Base-by-base conservation (phyloP, 176 grass and related monocot genomes). In the Phyllostachys edulis region DNA sequence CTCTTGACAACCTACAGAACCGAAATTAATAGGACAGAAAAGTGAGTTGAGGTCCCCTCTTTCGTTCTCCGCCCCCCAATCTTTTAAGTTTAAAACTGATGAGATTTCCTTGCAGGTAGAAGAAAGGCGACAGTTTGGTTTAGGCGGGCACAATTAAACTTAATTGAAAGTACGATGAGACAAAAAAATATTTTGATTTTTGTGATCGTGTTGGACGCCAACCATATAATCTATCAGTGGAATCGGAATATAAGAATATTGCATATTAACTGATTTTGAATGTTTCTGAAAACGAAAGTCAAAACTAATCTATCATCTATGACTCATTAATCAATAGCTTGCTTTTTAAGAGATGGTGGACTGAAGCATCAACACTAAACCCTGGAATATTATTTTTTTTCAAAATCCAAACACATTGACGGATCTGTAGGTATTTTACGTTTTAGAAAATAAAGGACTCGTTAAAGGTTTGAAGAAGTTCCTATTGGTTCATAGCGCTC, bases 1-100 rank as follows among this genome's bases (percentile, higher is more conserved):
- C 44, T 71, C 65, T 71, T 46, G 55, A 85, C 78, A 90, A 65
- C 37, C 16, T 59, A 39, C 49, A 63, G 7, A 29, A 56, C 3
- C 72, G 57, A 57, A 82, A 63, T 61, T 76, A 63, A 54, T 81
- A 26, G 42, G 47, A n/a, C 20, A 80, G 17, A 80, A 73, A 85
- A 75, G 34, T 70, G 38, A 63, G 51, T 32, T 55, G 49, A 67
- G 59, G 74, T 24, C 39, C 69, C 21, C 36, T 18, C 46, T 52
- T 67, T 84, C 11, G 61, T 71, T 36, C 24, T 57, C 18, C 14
- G 32, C 2, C 3, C 14, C 42, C 2, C 3, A 24, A 73, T 73
- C 9, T 83, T 68, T 63, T n/a, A 36, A 73, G 26, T n/a, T 5
- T 16, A 17, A 20, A 36, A 29, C 52, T 9, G 52, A 34, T 82